Conservation (phyloP, 2,329 filamentous ascomycete species). For the Aspergillus ochraceoroseus region DNA sequence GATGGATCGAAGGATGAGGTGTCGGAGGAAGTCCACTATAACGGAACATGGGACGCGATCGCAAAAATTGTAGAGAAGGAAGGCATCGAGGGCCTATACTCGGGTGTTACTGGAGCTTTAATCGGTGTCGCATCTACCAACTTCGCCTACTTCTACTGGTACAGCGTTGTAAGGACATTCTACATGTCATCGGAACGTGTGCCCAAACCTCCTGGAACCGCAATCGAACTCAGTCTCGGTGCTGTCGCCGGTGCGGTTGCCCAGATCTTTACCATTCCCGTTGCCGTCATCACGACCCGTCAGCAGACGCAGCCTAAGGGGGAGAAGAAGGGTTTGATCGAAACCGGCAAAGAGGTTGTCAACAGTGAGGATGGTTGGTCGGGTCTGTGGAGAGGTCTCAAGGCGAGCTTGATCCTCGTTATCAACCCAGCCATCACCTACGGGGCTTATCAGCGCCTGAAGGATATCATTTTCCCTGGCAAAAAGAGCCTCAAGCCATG, state of each 20-base stretch:
- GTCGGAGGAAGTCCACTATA: slow-evolving; percentile 64
- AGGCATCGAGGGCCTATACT: slow-evolving; percentile 76
- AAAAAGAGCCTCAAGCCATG: slow-evolving; percentile 70
- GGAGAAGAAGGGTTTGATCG: slow-evolving; percentile 79
- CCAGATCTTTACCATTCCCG: slow-evolving; percentile 93
- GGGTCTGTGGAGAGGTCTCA: slow-evolving; percentile 90
- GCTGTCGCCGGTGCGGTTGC: slow-evolving; percentile 85
- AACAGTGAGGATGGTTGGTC: slow-evolving; percentile 82
- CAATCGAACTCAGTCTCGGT: slow-evolving; percentile 76
- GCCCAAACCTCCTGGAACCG: slow-evolving; percentile 65
- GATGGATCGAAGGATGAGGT: slow-evolving; percentile 43
- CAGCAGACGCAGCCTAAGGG: slow-evolving; percentile 87
- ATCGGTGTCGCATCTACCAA: slow-evolving; percentile 94
- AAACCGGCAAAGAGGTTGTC: slow-evolving; percentile 83
- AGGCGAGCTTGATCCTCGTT: slow-evolving; percentile 91
- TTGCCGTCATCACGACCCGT: slow-evolving; percentile 89
- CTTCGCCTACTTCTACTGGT: slow-evolving; percentile 99
- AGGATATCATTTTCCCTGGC: slow-evolving; percentile 69
- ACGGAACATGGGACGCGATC: slow-evolving; percentile 82
- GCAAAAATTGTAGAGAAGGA: slow-evolving; percentile 76
- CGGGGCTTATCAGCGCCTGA: slow-evolving; percentile 87
- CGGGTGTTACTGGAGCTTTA: slow-evolving; percentile 78
- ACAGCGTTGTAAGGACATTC: slow-evolving; percentile 76
- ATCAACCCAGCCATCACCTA: slow-evolving; percentile 98
- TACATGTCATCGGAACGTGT: slow-evolving; percentile 62